A percentile compares a stretch with the other conserved stretches of the same genome.
Conservation (phyloP, 139 green algal genomes). For the Chlamydomonas incerta region DNA sequence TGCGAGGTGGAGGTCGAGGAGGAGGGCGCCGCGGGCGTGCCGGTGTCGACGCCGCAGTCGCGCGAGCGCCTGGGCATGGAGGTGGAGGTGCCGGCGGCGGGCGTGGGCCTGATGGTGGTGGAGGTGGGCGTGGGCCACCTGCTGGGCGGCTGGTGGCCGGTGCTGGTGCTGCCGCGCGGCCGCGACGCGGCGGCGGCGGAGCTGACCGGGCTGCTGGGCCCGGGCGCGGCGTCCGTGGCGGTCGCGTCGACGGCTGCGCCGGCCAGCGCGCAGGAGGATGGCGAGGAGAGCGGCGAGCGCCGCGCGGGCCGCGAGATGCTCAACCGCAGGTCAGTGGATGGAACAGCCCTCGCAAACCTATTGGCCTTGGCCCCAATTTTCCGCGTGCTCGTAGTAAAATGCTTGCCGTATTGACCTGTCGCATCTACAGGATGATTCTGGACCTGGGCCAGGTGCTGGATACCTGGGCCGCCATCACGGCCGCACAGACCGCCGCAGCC, state of each 20-base stretch:
- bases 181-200: not conserved
- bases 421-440: not conserved
- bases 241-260: no score
- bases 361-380: no score
- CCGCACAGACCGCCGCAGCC: not conserved
- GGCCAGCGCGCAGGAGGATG: not conserved
- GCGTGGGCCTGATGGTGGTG: slow-evolving; percentile 20
- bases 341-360: no score
- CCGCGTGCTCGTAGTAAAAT: no score
- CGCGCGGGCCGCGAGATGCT: not conserved
- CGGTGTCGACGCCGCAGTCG: no score
- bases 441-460: slow-evolving; percentile 16
- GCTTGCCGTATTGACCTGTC: no score
- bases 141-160: slow-evolving; percentile 41
- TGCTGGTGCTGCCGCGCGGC: slow-evolving; percentile 26
- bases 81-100: not conserved
- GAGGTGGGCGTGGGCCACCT: slow-evolving; percentile 36
- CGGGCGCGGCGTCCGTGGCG: not conserved
- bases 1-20: not conserved
- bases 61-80: no score
- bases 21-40: not conserved
- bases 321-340: not conserved
- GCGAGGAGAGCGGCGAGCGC: not conserved
- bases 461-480: not conserved
- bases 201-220: not conserved